A percentile compares a stretch with the other conserved stretches of the same genome.
These are phyloP conservation scores for Pinus taeda DNA, from an alignment of 75 land plant genomes.

Conservation along the genomic window DNA sequence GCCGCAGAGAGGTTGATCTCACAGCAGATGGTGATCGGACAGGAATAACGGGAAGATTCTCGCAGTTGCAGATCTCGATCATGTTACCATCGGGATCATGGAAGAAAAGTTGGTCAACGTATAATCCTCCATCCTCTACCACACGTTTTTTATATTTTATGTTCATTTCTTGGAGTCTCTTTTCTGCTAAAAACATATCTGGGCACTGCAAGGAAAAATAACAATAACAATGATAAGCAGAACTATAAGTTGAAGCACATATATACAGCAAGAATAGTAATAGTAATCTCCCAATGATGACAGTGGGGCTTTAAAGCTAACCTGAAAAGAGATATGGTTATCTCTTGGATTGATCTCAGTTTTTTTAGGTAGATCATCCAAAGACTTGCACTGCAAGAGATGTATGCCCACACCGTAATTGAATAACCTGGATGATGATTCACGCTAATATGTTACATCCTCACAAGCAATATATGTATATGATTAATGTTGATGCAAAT, in stretches of 20 bases:
- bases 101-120: constrained; percentile 40
- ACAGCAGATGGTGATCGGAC: neutral
- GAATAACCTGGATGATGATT: constrained; percentile 14
- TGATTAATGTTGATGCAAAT: neutral
- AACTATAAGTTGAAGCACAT: neutral
- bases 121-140: constrained; percentile 28
- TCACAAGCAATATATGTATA: no score
- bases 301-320: neutral
- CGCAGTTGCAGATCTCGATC: constrained; percentile 69
- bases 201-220: constrained; percentile 15
- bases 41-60: constrained; percentile 50
- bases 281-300: neutral
- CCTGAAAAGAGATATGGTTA: constrained; percentile 40
- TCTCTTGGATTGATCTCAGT: constrained; percentile 24
- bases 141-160: constrained; percentile 16
- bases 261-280: neutral
- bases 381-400: constrained; percentile 12
- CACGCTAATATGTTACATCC: no score
- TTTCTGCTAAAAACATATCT: constrained; percentile 12
- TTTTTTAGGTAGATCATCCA: constrained; percentile 12
- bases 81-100: constrained; percentile 63
- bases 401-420: constrained; percentile 32
- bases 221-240: neutral
- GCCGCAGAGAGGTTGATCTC: neutral
- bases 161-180: constrained; percentile 17